phyloP scores from a whole-genome alignment of 805 yeast species.

The Kuraishia floccosa region DNA sequence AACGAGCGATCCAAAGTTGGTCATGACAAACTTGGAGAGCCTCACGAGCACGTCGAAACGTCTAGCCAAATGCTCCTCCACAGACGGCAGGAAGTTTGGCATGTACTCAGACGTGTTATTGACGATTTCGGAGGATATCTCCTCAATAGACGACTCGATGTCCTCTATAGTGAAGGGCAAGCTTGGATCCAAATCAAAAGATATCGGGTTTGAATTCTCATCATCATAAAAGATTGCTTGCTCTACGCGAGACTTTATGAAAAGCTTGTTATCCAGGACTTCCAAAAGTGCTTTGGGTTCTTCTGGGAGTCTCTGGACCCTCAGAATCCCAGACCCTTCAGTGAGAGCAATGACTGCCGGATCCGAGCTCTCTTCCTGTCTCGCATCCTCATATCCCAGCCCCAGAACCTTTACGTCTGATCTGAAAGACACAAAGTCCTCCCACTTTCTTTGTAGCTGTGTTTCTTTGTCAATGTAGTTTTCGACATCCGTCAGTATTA shows the following conservation, averaged over 20 bases:
- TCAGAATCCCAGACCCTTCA: conserved; percentile 47
- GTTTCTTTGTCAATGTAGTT: conserved; percentile 20
- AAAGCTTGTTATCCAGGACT: conserved; percentile 1
- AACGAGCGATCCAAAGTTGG: conserved; percentile 7
- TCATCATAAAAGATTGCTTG: conserved; percentile 67
- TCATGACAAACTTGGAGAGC: conserved; percentile 10
- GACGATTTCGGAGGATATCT: conserved; percentile 45
- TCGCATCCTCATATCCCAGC: conserved; percentile 24
- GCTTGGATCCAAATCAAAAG: conserved; percentile 19
- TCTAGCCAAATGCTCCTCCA: conserved; percentile 36
- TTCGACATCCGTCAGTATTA: conserved; percentile 56
- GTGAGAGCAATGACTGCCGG: conserved; percentile 24
- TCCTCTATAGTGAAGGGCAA: conserved; percentile 12
- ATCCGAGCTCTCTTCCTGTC: conserved; percentile 1
- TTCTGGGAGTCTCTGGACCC: conserved; percentile 33
- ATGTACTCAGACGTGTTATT: conserved; percentile 43
- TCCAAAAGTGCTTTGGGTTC: neutral
- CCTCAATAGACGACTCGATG: conserved; percentile 37
- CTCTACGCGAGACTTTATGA: conserved; percentile 64
- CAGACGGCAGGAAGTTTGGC: conserved; percentile 38
- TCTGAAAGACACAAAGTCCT: conserved; percentile 59
- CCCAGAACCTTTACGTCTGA: conserved; percentile 44
- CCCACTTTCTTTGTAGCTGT: conserved; percentile 50
- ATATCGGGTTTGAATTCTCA: conserved; percentile 27
- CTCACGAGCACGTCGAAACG: conserved; percentile 23